Evolutionary conservation across 192 early-diverging fungal species (phyloP).

Genomic region (Coemansia nantahalensis): DNA sequence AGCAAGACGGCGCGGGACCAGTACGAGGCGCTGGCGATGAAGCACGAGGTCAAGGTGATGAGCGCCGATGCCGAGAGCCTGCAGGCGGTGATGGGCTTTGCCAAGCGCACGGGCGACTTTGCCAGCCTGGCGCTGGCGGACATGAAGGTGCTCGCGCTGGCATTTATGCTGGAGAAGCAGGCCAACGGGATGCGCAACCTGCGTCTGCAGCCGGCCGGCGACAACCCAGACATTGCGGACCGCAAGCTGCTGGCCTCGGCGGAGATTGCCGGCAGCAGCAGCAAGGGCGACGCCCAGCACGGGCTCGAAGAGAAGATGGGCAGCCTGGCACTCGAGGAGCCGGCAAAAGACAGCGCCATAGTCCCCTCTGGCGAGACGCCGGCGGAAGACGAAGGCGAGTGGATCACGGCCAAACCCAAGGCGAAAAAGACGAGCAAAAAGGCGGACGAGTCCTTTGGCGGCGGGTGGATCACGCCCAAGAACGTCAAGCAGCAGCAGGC

Average conservation of each 20-base stretch:
- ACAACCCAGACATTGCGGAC: slow-evolving; percentile 26
- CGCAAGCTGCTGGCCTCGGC: slow-evolving; percentile 23
- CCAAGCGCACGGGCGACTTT: slow-evolving; percentile 92
- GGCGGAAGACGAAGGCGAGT: slow-evolving; percentile 35
- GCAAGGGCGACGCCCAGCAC: background rate
- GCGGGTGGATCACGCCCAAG: slow-evolving; percentile 91
- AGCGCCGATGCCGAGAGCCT: slow-evolving; percentile 38
- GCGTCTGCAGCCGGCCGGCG: slow-evolving; percentile 60
- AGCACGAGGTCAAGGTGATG: slow-evolving; percentile 21
- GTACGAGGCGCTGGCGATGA: slow-evolving; percentile 25
- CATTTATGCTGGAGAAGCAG: slow-evolving; percentile 82
- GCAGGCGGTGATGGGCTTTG: slow-evolving; percentile 71
- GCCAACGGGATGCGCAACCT: slow-evolving; percentile 68
- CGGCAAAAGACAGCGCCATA: background rate
- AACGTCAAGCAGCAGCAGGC: slow-evolving; percentile 77
- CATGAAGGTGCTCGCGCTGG: slow-evolving; percentile 86
- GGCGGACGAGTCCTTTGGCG: slow-evolving; percentile 60
- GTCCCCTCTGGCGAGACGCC: too few species aligned
- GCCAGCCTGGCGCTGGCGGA: slow-evolving; percentile 74
- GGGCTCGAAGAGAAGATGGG: slow-evolving; percentile 9
- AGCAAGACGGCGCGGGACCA: slow-evolving; percentile 67
- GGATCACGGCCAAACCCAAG: slow-evolving; percentile 48
- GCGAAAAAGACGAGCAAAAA: slow-evolving; percentile 15
- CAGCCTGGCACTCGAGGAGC: slow-evolving; percentile 6
- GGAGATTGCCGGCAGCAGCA: background rate